phyloP scores from a whole-genome alignment of 129 eudicot species.

The Escallonia herrerae region DNA sequence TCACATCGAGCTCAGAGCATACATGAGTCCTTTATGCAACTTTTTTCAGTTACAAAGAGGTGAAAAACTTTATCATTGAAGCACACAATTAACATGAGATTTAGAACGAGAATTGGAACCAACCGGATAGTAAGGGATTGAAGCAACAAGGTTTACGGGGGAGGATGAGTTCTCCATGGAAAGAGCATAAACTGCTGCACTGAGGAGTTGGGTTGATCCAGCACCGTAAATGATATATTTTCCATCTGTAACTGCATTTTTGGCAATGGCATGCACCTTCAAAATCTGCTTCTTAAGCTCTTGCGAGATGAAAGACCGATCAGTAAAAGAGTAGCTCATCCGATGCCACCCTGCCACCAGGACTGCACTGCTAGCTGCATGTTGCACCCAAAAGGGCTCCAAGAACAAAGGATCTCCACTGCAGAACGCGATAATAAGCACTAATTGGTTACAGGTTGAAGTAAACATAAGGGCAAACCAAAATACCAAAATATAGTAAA shows the following conservation, averaged over 20 bases:
- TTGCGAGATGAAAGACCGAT: slow-evolving; percentile 16
- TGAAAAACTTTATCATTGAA: neutral
- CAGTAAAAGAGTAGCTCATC: slow-evolving; percentile 51
- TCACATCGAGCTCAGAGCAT: neutral
- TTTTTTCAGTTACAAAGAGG: neutral
- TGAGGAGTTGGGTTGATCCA: slow-evolving; percentile 60
- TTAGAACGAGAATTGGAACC: neutral
- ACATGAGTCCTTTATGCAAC: neutral
- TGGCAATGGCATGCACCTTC: slow-evolving; percentile 38
- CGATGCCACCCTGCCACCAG: slow-evolving; percentile 77
- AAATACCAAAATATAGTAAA: too few species aligned
- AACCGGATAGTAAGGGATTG: slow-evolving; percentile 64
- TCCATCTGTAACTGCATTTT: slow-evolving; percentile 56
- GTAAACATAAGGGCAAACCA: too few species aligned
- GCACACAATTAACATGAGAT: neutral
- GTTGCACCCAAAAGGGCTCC: slow-evolving; percentile 82
- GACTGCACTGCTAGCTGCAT: slow-evolving; percentile 45
- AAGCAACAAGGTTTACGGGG: slow-evolving; percentile 39
- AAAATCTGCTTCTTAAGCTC: slow-evolving; percentile 42
- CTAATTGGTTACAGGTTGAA: too few species aligned
- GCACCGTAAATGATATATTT: slow-evolving; percentile 46
- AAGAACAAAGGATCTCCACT: slow-evolving; percentile 66
- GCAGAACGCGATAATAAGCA: neutral
- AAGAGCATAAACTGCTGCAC: slow-evolving; percentile 66
- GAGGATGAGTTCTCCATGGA: slow-evolving; percentile 32